Evolutionary conservation across 441 rosid species (phyloP).

Genomic region (Bruguiera hainesii): DNA sequence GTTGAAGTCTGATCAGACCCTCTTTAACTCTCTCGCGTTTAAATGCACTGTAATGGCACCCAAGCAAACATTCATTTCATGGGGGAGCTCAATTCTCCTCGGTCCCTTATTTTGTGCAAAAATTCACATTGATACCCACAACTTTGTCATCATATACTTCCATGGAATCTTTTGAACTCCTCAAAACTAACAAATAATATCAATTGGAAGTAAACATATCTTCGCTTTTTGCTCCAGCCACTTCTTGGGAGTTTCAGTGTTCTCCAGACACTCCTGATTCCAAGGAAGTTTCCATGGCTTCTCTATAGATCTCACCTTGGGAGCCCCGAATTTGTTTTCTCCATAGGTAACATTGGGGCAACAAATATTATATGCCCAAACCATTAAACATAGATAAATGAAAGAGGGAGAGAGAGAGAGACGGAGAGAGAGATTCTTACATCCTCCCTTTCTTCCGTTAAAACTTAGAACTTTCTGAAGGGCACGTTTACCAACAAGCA

Average conservation of each 20-base stretch:
- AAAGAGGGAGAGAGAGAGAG: no score
- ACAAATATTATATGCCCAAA: conserved; percentile 4
- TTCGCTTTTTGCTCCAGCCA: conserved; percentile 11
- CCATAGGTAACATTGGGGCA: conserved; percentile 29
- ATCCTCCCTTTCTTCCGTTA: neutral
- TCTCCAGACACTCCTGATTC: conserved; percentile 33
- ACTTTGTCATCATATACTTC: conserved; percentile 16
- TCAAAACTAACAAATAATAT: conserved; percentile 19
- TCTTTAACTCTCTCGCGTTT: conserved; percentile 31
- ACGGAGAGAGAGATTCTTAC: no score
- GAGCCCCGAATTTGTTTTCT: conserved; percentile 21
- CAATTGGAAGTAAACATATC: conserved; percentile 5
- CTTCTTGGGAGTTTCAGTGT: conserved; percentile 11
- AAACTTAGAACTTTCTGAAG: neutral
- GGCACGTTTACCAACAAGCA: no score
- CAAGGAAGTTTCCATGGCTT: conserved; percentile 36
- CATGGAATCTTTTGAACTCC: conserved; percentile 42
- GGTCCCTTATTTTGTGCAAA: conserved; percentile 1
- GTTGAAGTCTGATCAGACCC: conserved; percentile 29
- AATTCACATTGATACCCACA: neutral
- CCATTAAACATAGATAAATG: neutral
- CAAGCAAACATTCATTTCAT: conserved; percentile 58
- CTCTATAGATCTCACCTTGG: conserved; percentile 20
- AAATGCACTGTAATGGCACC: conserved; percentile 28
- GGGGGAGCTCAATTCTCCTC: conserved; percentile 11